Evolutionary conservation across 257 asterid genomes (phyloP), one percentile per base, ranked within the genome.

Genomic region (Solanum medicagineum): DNA sequence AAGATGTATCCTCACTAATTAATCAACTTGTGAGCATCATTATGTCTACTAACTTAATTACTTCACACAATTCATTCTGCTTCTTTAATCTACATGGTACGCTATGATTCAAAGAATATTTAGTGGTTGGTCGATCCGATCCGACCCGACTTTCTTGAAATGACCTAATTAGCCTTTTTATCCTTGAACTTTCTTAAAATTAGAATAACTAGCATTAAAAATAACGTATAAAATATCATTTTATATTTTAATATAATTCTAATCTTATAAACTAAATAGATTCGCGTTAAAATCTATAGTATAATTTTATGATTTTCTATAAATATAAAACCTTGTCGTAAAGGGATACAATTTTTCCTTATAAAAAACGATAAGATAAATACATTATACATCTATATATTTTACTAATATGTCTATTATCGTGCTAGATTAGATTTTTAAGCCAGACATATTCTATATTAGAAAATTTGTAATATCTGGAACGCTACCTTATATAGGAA

Each of bases 11-110:
- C 77, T 75, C 88, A 87, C 89, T 80, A 86, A 88, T 85, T 74
- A 83, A 89, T 85, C 87, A 85, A 85, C 84, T 86, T 75, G 83
- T 81, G 69, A 75, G 79, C 87, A 90, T 88, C 85, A 90, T 87
- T 49, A 86, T 83, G 42, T 80, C 68, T 40, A 74, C 56, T 83
- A 26, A 29, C 85, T 14, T 16, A 66, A 14, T 29, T 29, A 60
- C 56, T 70, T 85, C 85, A 80, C 14, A 74, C 7, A 47, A 47
- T 44, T 32, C 32, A 74, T 44, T 36, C 56, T 51, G 66, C 75
- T 68, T 32, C 13, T 66, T 68, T 8, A 68, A 32, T 68, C 24
- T 13, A 62, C 69, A 29, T 68, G 15, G 49, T 56, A 86, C 90
- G 88, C 81, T 62, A 85, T 90, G 69, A 86, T 85, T 81, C 44